These are phyloP conservation scores for Globisporangium camurandrum DNA, from an alignment of 352 stramenopile genomes.

Conservation along the genomic window DNA sequence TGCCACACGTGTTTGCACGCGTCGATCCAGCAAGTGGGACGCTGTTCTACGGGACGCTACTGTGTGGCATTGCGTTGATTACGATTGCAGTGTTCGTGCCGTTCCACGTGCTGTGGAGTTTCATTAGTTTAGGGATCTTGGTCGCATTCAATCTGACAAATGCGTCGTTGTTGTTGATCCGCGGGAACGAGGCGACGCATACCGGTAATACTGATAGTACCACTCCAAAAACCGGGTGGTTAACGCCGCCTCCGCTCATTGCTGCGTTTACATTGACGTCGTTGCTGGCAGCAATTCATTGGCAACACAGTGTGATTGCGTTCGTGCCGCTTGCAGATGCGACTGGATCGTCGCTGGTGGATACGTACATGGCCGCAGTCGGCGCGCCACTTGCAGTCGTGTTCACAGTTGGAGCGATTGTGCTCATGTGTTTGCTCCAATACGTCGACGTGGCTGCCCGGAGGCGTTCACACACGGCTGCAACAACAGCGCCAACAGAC, in stretches of 20 bases:
- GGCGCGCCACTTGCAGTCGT: conserved; percentile 38
- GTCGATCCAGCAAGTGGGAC: conserved; percentile 70
- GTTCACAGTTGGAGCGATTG: conserved; percentile 44
- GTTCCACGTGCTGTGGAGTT: conserved; percentile 84
- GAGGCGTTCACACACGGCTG: neutral
- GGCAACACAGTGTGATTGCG: conserved; percentile 61
- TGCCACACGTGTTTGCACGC: conserved; percentile 80
- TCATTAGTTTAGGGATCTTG: conserved; percentile 88
- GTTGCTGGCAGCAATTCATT: conserved; percentile 64
- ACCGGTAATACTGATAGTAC: too few relatives aligned
- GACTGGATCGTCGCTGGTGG: conserved; percentile 19
- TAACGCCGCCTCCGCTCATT: conserved; percentile 22
- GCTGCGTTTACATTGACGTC: conserved; percentile 41
- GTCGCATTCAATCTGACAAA: conserved; percentile 90
- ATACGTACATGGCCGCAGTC: conserved; percentile 46
- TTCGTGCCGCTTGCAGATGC: conserved; percentile 19
- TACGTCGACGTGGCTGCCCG: conserved; percentile 22
- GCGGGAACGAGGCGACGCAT: conserved; percentile 12
- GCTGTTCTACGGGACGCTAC: conserved; percentile 57
- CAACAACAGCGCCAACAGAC: neutral
- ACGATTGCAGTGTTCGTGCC: conserved; percentile 68
- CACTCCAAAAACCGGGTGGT: too few relatives aligned
- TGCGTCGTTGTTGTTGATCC: conserved; percentile 65
- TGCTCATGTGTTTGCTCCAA: conserved; percentile 44
- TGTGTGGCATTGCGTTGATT: conserved; percentile 43